Percentiles rank a stretch among this genome's conserved stretches.
These are phyloP conservation scores for Dipteronia sinensis DNA, from an alignment of 345 rosid genomes.

Conservation along the genomic window DNA sequence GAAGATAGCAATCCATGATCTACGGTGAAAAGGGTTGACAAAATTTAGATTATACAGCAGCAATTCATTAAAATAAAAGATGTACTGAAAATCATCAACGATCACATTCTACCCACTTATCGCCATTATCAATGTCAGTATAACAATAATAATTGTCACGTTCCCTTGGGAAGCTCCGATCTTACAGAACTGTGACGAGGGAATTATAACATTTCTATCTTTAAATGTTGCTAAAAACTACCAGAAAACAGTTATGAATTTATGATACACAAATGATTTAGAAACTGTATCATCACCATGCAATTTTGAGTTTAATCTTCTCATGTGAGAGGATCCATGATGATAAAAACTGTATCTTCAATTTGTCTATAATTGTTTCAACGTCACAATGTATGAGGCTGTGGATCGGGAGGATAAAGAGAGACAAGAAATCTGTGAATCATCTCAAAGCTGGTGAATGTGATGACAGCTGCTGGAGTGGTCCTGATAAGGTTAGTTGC, in stretches of 20 bases:
- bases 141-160: constrained; percentile 12
- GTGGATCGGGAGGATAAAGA: constrained; percentile 54
- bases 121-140: constrained; percentile 33
- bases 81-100: constrained; percentile 12
- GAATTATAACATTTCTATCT: background rate
- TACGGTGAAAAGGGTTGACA: background rate
- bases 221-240: constrained; percentile 8
- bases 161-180: constrained; percentile 5
- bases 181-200: background rate
- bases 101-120: constrained; percentile 18
- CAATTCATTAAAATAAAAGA: constrained; percentile 8
- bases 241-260: background rate
- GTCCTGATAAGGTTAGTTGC: constrained; percentile 87
- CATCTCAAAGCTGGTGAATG: constrained; percentile 97
- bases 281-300: background rate
- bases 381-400: constrained; percentile 43
- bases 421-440: constrained; percentile 71
- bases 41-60: background rate
- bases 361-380: constrained; percentile 1
- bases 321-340: background rate
- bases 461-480: constrained; percentile 90
- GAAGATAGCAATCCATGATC: background rate
- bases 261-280: background rate
- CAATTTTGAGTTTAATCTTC: background rate
- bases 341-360: background rate